phyloP scores from a whole-genome alignment of 2,329 filamentous ascomycete genomes.

The Zasmidium citrigriseum region DNA sequence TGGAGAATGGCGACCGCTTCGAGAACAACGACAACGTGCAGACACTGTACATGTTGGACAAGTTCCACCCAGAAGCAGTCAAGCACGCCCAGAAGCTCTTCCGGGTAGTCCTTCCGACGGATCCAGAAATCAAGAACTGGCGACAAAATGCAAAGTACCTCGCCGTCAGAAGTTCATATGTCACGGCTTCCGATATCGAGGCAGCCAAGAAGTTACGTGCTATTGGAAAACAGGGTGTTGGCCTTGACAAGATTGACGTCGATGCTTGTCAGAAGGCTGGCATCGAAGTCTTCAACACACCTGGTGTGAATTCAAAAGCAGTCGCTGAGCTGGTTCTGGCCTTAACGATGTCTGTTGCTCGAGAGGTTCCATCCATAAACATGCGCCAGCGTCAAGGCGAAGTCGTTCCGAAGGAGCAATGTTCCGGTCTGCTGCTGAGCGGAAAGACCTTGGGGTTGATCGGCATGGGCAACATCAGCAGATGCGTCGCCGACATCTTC shows the following conservation, averaged over 20 bases:
- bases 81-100: constrained; percentile 39
- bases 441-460: constrained; percentile 39
- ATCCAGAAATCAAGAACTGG: constrained; percentile 43
- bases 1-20: not conserved
- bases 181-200: constrained; percentile 27
- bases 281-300: constrained; percentile 52
- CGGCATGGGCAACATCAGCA: constrained; percentile 42
- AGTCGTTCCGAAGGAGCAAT: constrained; percentile 43
- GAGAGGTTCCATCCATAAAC: constrained; percentile 35
- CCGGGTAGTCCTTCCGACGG: constrained; percentile 39
- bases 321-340: constrained; percentile 38
- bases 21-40: not conserved
- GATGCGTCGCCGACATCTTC: constrained; percentile 36
- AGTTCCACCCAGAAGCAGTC: constrained; percentile 30
- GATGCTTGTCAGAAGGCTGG: constrained; percentile 40
- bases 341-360: constrained; percentile 32
- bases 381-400: constrained; percentile 23
- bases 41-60: constrained; percentile 28
- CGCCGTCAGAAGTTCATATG: constrained; percentile 39
- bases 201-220: constrained; percentile 38
- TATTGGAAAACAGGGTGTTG: constrained; percentile 52
- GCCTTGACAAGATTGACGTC: constrained; percentile 50
- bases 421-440: constrained; percentile 39
- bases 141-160: constrained; percentile 43
- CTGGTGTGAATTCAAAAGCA: constrained; percentile 43